Percentiles rank a stretch among this genome's conserved stretches.
These are phyloP conservation scores for Salix dunnii DNA, from an alignment of 345 rosid species.

Conservation along the genomic window DNA sequence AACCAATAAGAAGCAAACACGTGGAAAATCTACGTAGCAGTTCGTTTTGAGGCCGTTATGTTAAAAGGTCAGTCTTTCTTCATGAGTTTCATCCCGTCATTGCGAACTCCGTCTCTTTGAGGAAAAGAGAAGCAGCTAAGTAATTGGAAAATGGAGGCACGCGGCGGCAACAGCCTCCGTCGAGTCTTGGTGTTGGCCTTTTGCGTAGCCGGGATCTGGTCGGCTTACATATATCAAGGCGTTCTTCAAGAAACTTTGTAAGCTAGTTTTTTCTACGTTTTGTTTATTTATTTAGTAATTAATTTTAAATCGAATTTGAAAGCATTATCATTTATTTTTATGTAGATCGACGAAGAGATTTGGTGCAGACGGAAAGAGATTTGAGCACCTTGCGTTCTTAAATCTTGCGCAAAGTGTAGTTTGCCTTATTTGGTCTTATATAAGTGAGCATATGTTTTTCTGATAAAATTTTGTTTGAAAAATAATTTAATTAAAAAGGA, in stretches of 20 bases:
- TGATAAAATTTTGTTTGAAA: neutral
- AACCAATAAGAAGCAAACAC: conserved; percentile 17
- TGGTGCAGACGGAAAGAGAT: conserved; percentile 78
- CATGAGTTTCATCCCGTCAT: neutral
- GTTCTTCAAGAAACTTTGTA: conserved; percentile 92
- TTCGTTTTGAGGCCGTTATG: neutral
- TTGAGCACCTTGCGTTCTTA: conserved; percentile 83
- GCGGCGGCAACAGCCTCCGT: conserved; percentile 61
- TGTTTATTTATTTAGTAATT: neutral
- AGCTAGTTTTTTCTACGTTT: conserved; percentile 17
- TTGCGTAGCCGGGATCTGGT: conserved; percentile 95
- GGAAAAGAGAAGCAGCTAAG: neutral
- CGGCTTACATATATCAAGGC: conserved; percentile 96
- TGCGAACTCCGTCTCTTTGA: neutral
- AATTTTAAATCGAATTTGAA: neutral
- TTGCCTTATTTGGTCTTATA: conserved; percentile 84
- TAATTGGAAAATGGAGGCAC: conserved; percentile 39
- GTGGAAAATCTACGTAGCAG: conserved; percentile 20
- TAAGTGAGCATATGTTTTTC: conserved; percentile 50
- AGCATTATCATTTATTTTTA: neutral
- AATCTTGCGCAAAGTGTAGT: conserved; percentile 90
- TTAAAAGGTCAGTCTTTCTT: neutral
- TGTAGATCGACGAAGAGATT: conserved; percentile 85
- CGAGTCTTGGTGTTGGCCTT: conserved; percentile 62
- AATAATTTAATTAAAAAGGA: neutral